Conservation (phyloP, 371 early-diverging fungal genomes). For the Mortierella sp. region DNA sequence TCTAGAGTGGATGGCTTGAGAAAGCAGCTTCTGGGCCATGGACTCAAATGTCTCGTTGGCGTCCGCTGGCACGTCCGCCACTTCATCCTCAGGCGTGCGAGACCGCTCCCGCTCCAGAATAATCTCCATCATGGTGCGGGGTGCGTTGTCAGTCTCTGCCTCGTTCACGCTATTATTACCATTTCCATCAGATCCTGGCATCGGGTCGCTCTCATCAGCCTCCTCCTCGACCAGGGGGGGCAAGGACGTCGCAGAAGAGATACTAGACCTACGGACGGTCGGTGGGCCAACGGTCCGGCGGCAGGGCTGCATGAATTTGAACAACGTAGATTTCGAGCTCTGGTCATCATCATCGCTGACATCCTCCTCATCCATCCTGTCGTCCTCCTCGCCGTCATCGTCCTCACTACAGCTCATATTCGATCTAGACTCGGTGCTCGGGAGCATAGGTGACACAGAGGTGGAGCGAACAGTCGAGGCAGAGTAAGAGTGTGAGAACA, state of each 20-base stretch:
- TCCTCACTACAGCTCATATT: slow-evolving; percentile 18
- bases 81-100: slow-evolving; percentile 32
- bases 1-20: slow-evolving; percentile 61
- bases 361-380: slow-evolving; percentile 18
- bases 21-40: slow-evolving; percentile 59
- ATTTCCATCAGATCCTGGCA: slow-evolving; percentile 7
- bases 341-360: neutral
- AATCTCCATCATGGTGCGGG: slow-evolving; percentile 47
- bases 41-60: slow-evolving; percentile 56
- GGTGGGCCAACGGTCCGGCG: neutral
- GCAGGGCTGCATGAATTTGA: neutral
- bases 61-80: slow-evolving; percentile 34
- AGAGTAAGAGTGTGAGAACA: slow-evolving; percentile 24
- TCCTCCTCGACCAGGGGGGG: slow-evolving; percentile 24
- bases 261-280: slow-evolving; percentile 3
- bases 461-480: slow-evolving; percentile 5
- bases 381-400: slow-evolving; percentile 17
- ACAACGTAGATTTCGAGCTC: neutral
- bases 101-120: slow-evolving; percentile 27
- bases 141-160: slow-evolving; percentile 10
- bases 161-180: slow-evolving; percentile 12
- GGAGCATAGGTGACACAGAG: neutral
- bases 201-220: slow-evolving; percentile 12
- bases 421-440: neutral
- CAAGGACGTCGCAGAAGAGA: slow-evolving; percentile 4